Evolutionary conservation across 1,284 basidiomycete genomes (phyloP), one percentile per base, ranked within the genome.

Genomic region (Tranzscheliella williamsii): DNA sequence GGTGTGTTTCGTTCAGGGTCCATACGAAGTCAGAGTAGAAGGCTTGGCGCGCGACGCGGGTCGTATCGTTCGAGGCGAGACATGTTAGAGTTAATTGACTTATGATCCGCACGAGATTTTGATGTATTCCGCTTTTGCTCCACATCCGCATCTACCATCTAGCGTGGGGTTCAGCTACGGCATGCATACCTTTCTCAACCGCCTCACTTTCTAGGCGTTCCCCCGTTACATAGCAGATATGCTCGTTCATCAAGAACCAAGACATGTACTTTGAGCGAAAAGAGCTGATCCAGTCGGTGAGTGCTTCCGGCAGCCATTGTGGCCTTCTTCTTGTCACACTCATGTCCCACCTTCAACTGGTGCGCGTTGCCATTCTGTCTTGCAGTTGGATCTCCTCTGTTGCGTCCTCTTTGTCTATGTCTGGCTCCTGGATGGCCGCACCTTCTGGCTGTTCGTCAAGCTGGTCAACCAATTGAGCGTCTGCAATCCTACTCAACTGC

Each of bases 401-500:
- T 69, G 52, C 38, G 31, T 42, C 12, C 56, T 69, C 52, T 67
- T 66, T 41, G 60, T 69, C 26, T 69, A 69, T 55, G 45, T 57
- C 16, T 69, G 63, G 63, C 56, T 66, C 2, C 48, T 69, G 24
- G 67, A 69, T 46, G 55, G 55, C 24, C 54, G 43, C 22, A 62
- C 63, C 32, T 24, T 65, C 18, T 38, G 49, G 5, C 54, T 69
- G 23, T 11, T 58, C 39, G 21, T 67, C 49, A 54, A 54, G 50
- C 44, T 51, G 9, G 49, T 42, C 1, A 40, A 67, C 24, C 67
- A 69, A 40, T 45, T 63, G 2, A 58, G 63, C 27, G 55, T 58
- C 51, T 63, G 58, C 46, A 60, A 67, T 24, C 52, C 55, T 3
- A 20, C 46, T n/a, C 55, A 53, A 37, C 42, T 63, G 29, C 47